These are phyloP conservation scores for Vitis labrusca DNA, from an alignment of 164 flowering plant genomes.

Conservation along the genomic window DNA sequence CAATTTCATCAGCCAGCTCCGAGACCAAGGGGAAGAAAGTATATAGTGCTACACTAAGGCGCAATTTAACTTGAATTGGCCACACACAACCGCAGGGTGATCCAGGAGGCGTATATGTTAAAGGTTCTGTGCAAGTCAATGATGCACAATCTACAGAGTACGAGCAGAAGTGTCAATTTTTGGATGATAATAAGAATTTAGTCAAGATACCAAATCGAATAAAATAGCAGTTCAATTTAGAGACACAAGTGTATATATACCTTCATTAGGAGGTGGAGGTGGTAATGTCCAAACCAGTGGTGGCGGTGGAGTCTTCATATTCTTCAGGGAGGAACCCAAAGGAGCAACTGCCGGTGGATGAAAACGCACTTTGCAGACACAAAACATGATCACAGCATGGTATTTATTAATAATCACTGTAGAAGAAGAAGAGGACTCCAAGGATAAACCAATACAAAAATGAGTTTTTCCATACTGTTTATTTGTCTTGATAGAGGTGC, in stretches of 20 bases:
- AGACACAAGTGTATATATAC: constrained; percentile 18
- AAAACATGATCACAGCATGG: neutral
- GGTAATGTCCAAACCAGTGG: constrained; percentile 33
- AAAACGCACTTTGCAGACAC: constrained; percentile 26
- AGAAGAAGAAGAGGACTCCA: neutral
- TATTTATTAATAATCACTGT: neutral
- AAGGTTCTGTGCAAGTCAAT: constrained; percentile 50
- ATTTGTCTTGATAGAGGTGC: constrained; percentile 20
- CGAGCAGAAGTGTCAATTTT: no score
- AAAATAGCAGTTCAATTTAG: neutral
- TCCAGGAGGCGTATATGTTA: constrained; percentile 53
- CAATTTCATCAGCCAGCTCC: constrained; percentile 50
- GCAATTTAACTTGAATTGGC: constrained; percentile 58
- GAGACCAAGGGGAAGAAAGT: constrained; percentile 60
- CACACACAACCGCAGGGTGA: constrained; percentile 60
- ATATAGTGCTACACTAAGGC: constrained; percentile 41
- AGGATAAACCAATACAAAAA: neutral
- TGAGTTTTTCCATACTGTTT: constrained; percentile 27
- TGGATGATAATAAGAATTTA: neutral
- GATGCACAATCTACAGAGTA: constrained; percentile 47
- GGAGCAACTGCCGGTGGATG: constrained; percentile 40
- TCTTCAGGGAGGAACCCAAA: constrained; percentile 19
- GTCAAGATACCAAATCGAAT: neutral
- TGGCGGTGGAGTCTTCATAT: constrained; percentile 30
- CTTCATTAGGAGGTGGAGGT: constrained; percentile 59